Conservation (phyloP, 1,139 yeast species). For the Pichia sp. region DNA sequence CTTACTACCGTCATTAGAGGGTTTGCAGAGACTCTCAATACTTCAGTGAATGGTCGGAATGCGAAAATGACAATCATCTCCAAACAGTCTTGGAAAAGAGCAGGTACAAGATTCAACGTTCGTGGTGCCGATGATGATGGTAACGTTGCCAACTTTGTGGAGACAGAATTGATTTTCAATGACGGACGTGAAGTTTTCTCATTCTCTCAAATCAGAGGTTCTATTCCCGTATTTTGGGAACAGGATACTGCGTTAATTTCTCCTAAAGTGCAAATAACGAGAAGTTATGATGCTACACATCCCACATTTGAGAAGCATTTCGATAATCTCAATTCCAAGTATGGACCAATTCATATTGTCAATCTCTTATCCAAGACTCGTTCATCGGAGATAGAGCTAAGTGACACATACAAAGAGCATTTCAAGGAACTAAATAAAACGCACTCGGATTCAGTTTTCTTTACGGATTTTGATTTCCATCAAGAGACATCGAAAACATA, state of each 20-base stretch:
- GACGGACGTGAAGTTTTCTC: slow-evolving; percentile 56
- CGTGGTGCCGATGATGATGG: slow-evolving; percentile 96
- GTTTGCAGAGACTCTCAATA: slow-evolving; percentile 70
- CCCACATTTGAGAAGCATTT: slow-evolving; percentile 85
- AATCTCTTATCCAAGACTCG: slow-evolving; percentile 70
- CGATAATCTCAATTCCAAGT: slow-evolving; percentile 56
- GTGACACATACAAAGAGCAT: slow-evolving; percentile 59
- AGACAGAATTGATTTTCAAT: slow-evolving; percentile 75
- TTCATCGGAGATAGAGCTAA: slow-evolving; percentile 67
- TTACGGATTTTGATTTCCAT: slow-evolving; percentile 90
- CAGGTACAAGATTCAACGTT: slow-evolving; percentile 91
- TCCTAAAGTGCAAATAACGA: slow-evolving; percentile 79
- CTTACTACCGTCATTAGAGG: slow-evolving; percentile 92
- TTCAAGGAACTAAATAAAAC: slow-evolving; percentile 27
- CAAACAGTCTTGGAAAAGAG: slow-evolving; percentile 90
- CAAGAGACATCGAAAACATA: slow-evolving; percentile 84
- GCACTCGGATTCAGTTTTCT: slow-evolving; percentile 43
- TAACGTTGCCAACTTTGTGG: slow-evolving; percentile 93
- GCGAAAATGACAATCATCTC: slow-evolving; percentile 78
- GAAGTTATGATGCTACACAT: slow-evolving; percentile 88
- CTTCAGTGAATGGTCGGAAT: slow-evolving; percentile 42
- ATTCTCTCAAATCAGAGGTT: slow-evolving; percentile 84
- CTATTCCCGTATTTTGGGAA: slow-evolving; percentile 97
- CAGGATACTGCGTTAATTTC: slow-evolving; percentile 82
- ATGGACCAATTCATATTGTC: slow-evolving; percentile 82